Evolutionary conservation across 345 rosid species (phyloP).

Genomic region (Populus davidiana): DNA sequence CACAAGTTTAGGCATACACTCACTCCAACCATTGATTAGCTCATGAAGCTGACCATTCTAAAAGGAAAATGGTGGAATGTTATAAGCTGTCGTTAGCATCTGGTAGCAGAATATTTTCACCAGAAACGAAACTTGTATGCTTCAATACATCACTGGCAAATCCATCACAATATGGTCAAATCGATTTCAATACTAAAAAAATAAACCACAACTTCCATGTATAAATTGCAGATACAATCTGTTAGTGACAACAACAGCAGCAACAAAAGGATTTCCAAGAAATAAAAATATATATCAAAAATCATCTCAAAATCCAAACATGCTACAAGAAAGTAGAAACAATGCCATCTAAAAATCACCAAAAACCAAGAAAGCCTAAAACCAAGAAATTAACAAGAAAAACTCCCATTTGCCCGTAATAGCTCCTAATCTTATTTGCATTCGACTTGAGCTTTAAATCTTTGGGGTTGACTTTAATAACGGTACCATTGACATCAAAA

Average conservation of each 20-base stretch:
- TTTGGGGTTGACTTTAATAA: slow-evolving; percentile 20
- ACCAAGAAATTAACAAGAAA: slow-evolving; percentile 16
- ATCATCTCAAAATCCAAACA: not conserved
- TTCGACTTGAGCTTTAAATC: slow-evolving; percentile 48
- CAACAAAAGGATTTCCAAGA: not conserved
- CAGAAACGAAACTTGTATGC: not conserved
- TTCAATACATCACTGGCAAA: not conserved
- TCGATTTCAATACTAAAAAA: not conserved
- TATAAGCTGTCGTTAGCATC: not conserved
- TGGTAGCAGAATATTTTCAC: not conserved
- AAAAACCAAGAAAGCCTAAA: slow-evolving; percentile 23
- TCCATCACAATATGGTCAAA: not conserved
- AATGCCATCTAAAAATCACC: slow-evolving; percentile 1
- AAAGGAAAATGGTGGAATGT: not conserved
- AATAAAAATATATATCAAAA: no score
- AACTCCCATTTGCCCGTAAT: slow-evolving; percentile 6
- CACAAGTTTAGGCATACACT: not conserved
- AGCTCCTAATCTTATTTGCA: slow-evolving; percentile 20
- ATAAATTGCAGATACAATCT: not conserved
- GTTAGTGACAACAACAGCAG: not conserved
- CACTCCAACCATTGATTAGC: not conserved
- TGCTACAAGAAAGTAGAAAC: not conserved
- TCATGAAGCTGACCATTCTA: not conserved
- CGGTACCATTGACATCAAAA: slow-evolving; percentile 44
- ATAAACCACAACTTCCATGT: not conserved